phyloP scores from a whole-genome alignment of 306 rosid species.

The Heteromeles arbutifolia region DNA sequence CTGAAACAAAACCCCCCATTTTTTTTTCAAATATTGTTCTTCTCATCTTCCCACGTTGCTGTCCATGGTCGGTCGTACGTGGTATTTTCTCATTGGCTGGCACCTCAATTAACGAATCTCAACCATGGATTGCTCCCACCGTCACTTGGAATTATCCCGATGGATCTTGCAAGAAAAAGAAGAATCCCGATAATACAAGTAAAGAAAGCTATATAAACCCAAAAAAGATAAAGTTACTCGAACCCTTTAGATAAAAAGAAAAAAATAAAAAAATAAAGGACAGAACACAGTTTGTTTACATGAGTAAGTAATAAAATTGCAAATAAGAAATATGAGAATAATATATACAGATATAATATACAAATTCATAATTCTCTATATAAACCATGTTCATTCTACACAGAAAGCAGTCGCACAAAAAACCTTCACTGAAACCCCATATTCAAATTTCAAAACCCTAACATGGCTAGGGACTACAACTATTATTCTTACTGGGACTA shows the following conservation, averaged over 20 bases:
- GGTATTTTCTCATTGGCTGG: conserved; percentile 28
- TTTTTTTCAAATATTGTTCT: conserved; percentile 7
- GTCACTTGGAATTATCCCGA: conserved; percentile 34
- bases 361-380: not conserved
- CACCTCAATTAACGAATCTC: conserved; percentile 23
- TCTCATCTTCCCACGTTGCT: conserved; percentile 22
- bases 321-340: not conserved
- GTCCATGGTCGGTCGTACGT: conserved; percentile 32
- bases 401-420: not conserved
- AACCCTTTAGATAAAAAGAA: not conserved
- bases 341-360: not conserved
- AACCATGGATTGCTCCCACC: conserved; percentile 19
- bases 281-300: not conserved
- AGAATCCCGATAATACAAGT: conserved; percentile 12
- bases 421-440: not conserved
- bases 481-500: conserved; percentile 39
- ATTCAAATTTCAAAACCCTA: not conserved
- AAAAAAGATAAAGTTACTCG: not conserved
- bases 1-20: not conserved
- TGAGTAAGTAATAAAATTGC: not conserved
- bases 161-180: conserved; percentile 7
- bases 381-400: conserved; percentile 13
- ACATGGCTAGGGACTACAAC: conserved; percentile 46
- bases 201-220: conserved; percentile 16
- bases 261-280: not conserved